Percentiles rank a stretch among this genome's conserved stretches.
Conservation (phyloP, 1,139 yeast species). For the Sugiyamaella japonica region DNA sequence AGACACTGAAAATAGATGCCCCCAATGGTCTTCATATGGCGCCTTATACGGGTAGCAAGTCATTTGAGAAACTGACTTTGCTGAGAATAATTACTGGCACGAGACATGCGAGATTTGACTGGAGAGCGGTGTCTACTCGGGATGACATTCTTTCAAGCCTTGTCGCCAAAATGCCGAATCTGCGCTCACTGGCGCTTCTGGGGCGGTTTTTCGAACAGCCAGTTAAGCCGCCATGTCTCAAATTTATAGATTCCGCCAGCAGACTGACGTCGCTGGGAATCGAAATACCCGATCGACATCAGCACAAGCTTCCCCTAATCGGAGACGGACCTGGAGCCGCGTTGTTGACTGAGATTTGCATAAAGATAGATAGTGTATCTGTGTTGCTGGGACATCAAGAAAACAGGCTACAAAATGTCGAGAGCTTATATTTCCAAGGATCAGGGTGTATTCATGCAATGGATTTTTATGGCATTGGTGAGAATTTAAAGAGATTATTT, state of each 20-base stretch:
- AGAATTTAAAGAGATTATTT: neutral
- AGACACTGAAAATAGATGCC: conserved; percentile 2
- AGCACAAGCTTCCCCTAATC: neutral
- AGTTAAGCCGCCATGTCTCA: neutral
- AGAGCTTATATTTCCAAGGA: neutral
- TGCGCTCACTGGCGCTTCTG: neutral
- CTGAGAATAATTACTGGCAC: conserved; percentile 1
- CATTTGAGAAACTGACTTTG: neutral
- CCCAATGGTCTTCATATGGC: neutral
- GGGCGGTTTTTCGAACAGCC: neutral
- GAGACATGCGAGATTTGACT: neutral
- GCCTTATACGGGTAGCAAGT: neutral
- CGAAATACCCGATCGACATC: neutral
- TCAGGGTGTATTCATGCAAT: conserved; percentile 3
- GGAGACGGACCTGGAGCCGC: neutral
- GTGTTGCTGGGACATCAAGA: neutral
- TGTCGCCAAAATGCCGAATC: neutral
- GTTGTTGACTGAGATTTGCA: neutral
- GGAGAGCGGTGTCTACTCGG: neutral
- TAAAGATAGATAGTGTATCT: conserved; percentile 1
- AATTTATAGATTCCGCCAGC: neutral
- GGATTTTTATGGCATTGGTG: neutral
- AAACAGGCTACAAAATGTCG: neutral
- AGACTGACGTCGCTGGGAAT: conserved; percentile 5
- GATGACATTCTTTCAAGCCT: neutral